Base-by-base conservation (phyloP, 257 asterid species). In the Salvia hispanica region DNA sequence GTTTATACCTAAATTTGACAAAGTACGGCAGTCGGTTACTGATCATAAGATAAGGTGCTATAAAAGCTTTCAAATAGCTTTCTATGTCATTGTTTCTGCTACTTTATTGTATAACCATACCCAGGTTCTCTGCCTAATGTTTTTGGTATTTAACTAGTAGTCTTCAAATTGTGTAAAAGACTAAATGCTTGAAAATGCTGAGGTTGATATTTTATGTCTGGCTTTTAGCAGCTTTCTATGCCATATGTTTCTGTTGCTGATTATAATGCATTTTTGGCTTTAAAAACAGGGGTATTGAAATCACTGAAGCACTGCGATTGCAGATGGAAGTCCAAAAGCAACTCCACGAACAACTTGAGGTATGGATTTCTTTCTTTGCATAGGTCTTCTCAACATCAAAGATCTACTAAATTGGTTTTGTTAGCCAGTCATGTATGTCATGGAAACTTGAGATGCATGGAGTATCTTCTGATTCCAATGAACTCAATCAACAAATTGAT, bases 321-420 rank as follows among this genome's bases (percentile, higher is more conserved):
- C 98, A 92, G 79, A 84, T 92, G 88, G 98, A 92, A 76, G 98
- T 92, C 61, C 98, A 92, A 76, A 92, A 92, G 80, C 84, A 92
- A 70, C 92, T 92, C 69, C 98, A 92, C 48, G 95, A 89, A 77
- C 98, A 92, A 81, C 98, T 92, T 62, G 96, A 89, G 93, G 98
- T 92, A 81, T 61, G 76, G 28, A 33, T 71, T 61, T 72, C 25
- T 5, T 61, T 62, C 75, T 67, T 51, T 36, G 25, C 6, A 52
- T 6, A 40, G 25, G 46, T 43, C 28, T 67, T 72, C 62, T 62
- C 15, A 36, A 16, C 54, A 45, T 16, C 59, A 50, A 70, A 33
- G 63, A 15, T 16, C 37, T 18, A 25, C 16, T 14, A 2, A 12
- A 9, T 75, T 21, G 70, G 50, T 40, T 31, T 25, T 47, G n/a